Evolutionary conservation across 768 basidiomycete species (phyloP).

Genomic region (Thelephora aurantiotincta): DNA sequence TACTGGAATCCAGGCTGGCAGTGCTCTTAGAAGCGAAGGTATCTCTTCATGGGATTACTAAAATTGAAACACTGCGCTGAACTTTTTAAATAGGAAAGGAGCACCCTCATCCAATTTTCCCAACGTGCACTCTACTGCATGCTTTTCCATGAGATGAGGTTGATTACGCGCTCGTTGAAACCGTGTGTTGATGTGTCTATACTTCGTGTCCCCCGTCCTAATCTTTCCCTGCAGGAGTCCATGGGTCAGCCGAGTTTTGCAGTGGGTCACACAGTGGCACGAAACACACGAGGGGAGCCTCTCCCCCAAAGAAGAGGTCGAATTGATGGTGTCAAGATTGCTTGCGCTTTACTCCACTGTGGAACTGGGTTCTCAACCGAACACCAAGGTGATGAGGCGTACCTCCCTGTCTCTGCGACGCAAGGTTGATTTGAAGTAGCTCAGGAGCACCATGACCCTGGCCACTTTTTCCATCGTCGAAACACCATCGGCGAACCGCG

Average conservation of each 20-base stretch:
- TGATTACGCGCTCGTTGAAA: constrained; percentile 49
- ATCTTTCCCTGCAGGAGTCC: constrained; percentile 10
- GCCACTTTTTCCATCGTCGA: constrained; percentile 9
- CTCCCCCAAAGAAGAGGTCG: constrained; percentile 26
- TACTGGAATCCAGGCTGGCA: constrained; percentile 42
- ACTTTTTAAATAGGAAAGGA: constrained; percentile 34
- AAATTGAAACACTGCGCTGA: neutral
- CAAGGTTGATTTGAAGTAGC: constrained; percentile 14
- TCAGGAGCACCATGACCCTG: constrained; percentile 27
- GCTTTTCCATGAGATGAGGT: constrained; percentile 49
- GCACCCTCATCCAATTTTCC: constrained; percentile 32
- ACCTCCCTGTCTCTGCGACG: neutral
- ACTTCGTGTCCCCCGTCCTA: neutral
- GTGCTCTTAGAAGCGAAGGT: constrained; percentile 48
- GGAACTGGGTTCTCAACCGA: constrained; percentile 28
- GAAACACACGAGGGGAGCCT: constrained; percentile 1
- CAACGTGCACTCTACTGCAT: constrained; percentile 46
- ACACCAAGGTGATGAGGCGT: constrained; percentile 24
- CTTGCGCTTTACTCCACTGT: constrained; percentile 38
- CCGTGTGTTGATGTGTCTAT: constrained; percentile 26
- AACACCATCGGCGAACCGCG: neutral
- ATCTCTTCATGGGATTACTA: constrained; percentile 3
- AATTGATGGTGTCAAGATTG: constrained; percentile 26
- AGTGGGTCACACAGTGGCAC: constrained; percentile 18
- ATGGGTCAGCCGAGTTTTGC: constrained; percentile 10